Evolutionary conservation across 805 yeast species (phyloP).

Genomic region (Zygoascus flipseniorum): DNA sequence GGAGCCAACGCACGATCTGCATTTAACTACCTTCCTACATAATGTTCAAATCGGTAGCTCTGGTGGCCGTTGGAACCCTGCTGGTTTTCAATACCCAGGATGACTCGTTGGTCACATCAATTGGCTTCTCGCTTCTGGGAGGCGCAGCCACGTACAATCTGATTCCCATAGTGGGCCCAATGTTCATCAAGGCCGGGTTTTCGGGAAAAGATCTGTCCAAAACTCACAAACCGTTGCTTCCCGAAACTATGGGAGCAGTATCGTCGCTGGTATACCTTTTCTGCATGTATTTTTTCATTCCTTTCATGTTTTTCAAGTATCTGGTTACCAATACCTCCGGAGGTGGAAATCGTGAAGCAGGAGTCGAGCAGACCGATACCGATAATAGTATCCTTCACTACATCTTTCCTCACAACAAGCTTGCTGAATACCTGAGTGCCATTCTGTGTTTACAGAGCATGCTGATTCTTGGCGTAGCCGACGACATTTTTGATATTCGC

Average conservation of each 20-base stretch:
- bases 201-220: conserved; percentile 80
- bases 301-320: conserved; percentile 75
- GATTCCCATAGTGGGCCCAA: conserved; percentile 59
- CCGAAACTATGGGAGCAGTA: conserved; percentile 91
- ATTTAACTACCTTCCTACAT: background rate
- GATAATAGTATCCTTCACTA: conserved; percentile 10
- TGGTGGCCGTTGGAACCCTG: conserved; percentile 7
- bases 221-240: conserved; percentile 59
- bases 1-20: too few relatives aligned
- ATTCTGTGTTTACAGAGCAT: conserved; percentile 77
- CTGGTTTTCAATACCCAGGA: conserved; percentile 19
- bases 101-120: conserved; percentile 49
- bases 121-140: conserved; percentile 63
- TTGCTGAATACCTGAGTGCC: conserved; percentile 82
- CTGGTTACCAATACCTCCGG: conserved; percentile 52
- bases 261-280: conserved; percentile 75
- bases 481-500: conserved; percentile 88
- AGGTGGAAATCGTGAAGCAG: conserved; percentile 46
- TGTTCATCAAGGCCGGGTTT: conserved; percentile 73
- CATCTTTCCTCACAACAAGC: conserved; percentile 67
- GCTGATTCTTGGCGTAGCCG: conserved; percentile 78
- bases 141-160: conserved; percentile 49
- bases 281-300: conserved; percentile 75
- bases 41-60: background rate
- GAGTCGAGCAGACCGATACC: conserved; percentile 22